A percentile compares a stretch with the other conserved stretches of the same genome.
phyloP scores from a whole-genome alignment of 768 basidiomycete species.

The Wakefieldia striispora region DNA sequence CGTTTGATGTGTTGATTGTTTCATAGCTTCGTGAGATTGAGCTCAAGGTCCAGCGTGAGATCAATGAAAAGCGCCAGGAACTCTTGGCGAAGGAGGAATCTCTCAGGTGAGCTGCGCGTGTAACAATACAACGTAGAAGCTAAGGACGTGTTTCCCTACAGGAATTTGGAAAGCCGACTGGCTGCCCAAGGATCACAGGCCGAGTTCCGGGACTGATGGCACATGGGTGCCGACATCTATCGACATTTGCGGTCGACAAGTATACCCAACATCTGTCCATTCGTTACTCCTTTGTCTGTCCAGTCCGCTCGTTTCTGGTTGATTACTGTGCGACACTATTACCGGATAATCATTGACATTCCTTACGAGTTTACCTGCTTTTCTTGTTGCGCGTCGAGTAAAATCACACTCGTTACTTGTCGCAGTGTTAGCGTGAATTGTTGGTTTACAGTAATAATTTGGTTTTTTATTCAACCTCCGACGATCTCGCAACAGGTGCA shows the following conservation, averaged over 20 bases:
- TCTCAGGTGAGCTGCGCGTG: slow-evolving; percentile 56
- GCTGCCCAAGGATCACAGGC: slow-evolving; percentile 84
- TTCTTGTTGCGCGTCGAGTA: slow-evolving; percentile 27
- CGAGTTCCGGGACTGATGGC: slow-evolving; percentile 68
- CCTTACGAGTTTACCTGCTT: slow-evolving; percentile 30
- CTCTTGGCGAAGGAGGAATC: slow-evolving; percentile 95
- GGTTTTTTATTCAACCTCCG: slow-evolving; percentile 29
- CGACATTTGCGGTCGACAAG: slow-evolving; percentile 26
- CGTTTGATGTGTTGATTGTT: slow-evolving; percentile 11
- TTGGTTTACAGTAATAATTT: slow-evolving; percentile 4
- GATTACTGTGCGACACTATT: slow-evolving; percentile 35
- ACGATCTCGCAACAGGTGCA: slow-evolving; percentile 16
- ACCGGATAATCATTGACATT: slow-evolving; percentile 39
- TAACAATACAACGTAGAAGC: background rate
- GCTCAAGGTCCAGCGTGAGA: slow-evolving; percentile 95
- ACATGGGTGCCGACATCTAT: slow-evolving; percentile 20
- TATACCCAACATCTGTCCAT: slow-evolving; percentile 35
- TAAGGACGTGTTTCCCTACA: slow-evolving; percentile 27
- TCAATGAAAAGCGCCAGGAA: slow-evolving; percentile 97
- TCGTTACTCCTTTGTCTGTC: slow-evolving; percentile 38
- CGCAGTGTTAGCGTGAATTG: slow-evolving; percentile 10
- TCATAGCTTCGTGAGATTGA: slow-evolving; percentile 91
- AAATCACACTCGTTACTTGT: slow-evolving; percentile 20
- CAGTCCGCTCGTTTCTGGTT: slow-evolving; percentile 31
- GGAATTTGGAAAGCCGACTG: slow-evolving; percentile 87